These are phyloP conservation scores for Linum lewisii DNA, from an alignment of 345 rosid species.

Conservation along the genomic window DNA sequence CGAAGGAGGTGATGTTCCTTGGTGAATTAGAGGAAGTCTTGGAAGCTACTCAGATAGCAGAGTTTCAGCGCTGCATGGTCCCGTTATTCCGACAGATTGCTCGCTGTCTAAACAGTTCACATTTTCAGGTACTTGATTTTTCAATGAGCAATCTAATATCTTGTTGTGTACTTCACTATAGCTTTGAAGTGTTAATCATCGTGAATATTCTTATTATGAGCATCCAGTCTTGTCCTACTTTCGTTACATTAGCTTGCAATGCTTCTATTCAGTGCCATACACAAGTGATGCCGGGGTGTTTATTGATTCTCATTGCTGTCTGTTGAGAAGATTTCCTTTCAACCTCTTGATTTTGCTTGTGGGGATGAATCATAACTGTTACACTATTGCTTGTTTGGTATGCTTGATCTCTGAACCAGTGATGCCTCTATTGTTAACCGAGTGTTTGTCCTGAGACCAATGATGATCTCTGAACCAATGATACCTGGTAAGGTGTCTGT, in stretches of 20 bases:
- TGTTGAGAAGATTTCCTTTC: no score
- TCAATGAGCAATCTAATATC: not conserved
- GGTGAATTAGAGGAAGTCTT: slow-evolving; percentile 79
- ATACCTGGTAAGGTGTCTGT: no score
- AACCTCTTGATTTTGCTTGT: no score
- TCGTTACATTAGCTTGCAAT: not conserved
- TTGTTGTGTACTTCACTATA: not conserved
- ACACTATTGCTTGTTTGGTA: no score
- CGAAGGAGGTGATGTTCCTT: slow-evolving; percentile 77
- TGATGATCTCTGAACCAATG: no score
- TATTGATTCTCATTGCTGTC: no score
- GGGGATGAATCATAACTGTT: no score
- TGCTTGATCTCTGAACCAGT: no score
- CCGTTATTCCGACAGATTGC: slow-evolving; percentile 51
- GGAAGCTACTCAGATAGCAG: slow-evolving; percentile 72
- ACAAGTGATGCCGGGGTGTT: not conserved
- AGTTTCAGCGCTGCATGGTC: slow-evolving; percentile 75
- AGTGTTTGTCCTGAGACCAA: no score
- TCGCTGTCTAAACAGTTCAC: slow-evolving; percentile 61
- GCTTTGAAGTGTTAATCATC: not conserved
- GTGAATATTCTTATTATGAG: no score
- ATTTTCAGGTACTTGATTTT: slow-evolving; percentile 61
- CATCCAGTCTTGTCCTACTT: no score
- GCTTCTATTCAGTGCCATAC: not conserved
- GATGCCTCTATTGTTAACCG: not conserved